Base-by-base conservation (phyloP, 257 asterid species). In the Datura wrightii region DNA sequence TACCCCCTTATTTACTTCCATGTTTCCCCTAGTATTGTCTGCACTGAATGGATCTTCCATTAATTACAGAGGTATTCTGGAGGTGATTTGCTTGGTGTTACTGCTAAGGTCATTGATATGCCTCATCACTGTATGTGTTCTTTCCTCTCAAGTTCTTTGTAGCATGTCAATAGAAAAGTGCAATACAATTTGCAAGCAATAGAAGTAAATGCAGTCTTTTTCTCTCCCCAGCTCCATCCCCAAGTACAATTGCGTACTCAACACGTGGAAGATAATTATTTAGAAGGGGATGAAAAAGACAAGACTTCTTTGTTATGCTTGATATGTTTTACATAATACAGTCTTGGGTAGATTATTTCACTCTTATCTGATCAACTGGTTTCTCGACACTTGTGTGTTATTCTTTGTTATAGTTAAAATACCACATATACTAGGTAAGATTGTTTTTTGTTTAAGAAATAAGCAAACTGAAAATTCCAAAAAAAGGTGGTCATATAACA, bases 31-130 rank as follows among this genome's bases (percentile, higher is more conserved):
- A 74, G 76, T 18, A 65, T 74, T 82, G 18, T 69, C 19, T 84
- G 48, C 76, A 83, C 87, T 86, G 66, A 84, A 70, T 72, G 83
- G 84, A 62, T 76, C 85, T 62, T 76, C n/a, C 83, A 72, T 84
- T 81, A 56, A 80, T 71, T 85, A 69, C 92, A 92, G 98, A 95
- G 97, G 85, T 93, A 92, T 91, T 86, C 98, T n/a, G 95, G 97
- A 16, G 88, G 91, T 79, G 97, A 95, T 90, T 91, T 97, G 91
- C 96, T 91, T 86, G 98, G 98, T 70, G 94, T 97, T 74, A 91
- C 96, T 63, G 94, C 97, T 83, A 92, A 90, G 87, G 95, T 97
- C 78, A 70, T 89, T 62, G 98, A 97, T 83, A 97, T 97, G 97
- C 98, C 97, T 79, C 92, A 86, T 86, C 91, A 84, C 82, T 97